A percentile compares a stretch with the other conserved stretches of the same genome.
Evolutionary conservation across 2,329 filamentous ascomycete species (phyloP).

Genomic region (Cadophora gregata): DNA sequence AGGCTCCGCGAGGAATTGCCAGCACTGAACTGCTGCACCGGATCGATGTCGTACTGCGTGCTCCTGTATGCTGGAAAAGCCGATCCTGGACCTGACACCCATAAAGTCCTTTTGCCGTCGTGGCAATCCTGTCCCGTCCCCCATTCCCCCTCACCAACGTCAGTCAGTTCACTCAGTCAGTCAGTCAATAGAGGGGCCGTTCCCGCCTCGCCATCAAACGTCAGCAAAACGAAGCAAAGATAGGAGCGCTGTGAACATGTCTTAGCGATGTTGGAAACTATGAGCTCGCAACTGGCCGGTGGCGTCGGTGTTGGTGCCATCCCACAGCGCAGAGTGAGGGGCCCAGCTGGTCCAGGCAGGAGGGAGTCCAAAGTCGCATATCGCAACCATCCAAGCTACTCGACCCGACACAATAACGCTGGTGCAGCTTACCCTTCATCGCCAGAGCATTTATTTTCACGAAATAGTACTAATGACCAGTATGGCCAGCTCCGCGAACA

Average conservation of each 20-base stretch:
- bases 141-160: not conserved
- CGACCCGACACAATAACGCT: conserved; percentile 10
- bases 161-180: too few relatives aligned
- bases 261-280: conserved; percentile 27
- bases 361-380: conserved; percentile 35
- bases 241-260: not conserved
- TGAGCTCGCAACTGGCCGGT: conserved; percentile 22
- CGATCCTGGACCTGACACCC: not conserved
- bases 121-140: not conserved
- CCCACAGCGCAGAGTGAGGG: conserved; percentile 24
- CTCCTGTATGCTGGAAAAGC: not conserved
- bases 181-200: conserved; percentile 11
- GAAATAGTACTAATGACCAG: conserved; percentile 14
- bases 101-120: conserved; percentile 7
- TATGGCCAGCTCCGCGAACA: conserved; percentile 16
- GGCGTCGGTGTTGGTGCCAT: conserved; percentile 17
- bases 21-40: not conserved
- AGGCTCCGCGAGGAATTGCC: conserved; percentile 1
- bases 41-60: not conserved
- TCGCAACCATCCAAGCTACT: conserved; percentile 25
- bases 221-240: not conserved
- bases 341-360: conserved; percentile 22
- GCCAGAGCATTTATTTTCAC: conserved; percentile 18
- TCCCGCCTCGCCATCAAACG: not conserved
- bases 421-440: conserved; percentile 22